Conservation (phyloP, 352 stramenopile genomes). For the Elongisporangium prolatum region DNA sequence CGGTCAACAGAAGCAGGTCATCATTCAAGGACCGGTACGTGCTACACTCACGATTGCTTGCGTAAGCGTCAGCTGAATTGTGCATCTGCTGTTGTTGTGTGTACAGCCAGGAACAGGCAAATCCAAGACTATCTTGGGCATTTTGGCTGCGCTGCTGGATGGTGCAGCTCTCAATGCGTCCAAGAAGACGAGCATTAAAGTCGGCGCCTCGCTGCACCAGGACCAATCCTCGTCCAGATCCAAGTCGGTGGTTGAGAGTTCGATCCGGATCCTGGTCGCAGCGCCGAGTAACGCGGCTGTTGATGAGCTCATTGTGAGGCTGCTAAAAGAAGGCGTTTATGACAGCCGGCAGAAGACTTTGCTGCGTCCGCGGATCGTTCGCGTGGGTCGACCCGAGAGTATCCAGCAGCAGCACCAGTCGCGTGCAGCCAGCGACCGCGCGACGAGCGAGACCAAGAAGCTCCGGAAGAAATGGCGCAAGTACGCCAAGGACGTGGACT, state of each 20-base stretch:
- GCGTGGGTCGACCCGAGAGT: slow-evolving; percentile 58
- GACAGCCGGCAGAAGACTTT: slow-evolving; percentile 37
- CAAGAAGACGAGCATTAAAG: slow-evolving; percentile 52
- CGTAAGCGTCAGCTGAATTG: slow-evolving; percentile 1
- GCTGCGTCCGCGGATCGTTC: slow-evolving; percentile 66
- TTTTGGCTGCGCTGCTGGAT: slow-evolving; percentile 71
- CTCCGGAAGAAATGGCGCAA: slow-evolving; percentile 68
- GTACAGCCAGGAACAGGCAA: slow-evolving; percentile 74
- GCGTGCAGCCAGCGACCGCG: slow-evolving; percentile 11
- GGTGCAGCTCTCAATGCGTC: slow-evolving; percentile 45
- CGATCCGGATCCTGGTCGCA: slow-evolving; percentile 69
- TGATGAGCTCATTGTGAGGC: slow-evolving; percentile 66
- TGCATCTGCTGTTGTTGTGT: slow-evolving; percentile 1
- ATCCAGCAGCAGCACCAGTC: slow-evolving; percentile 24
- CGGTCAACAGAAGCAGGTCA: slow-evolving; percentile 50
- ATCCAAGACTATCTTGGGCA: slow-evolving; percentile 76
- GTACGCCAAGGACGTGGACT: slow-evolving; percentile 64
- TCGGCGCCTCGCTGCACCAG: slow-evolving; percentile 60
- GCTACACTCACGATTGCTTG: background rate
- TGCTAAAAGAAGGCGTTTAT: slow-evolving; percentile 62
- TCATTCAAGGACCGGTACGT: slow-evolving; percentile 80
- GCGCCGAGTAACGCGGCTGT: slow-evolving; percentile 79
- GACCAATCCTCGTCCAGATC: slow-evolving; percentile 16
- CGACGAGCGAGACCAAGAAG: slow-evolving; percentile 30
- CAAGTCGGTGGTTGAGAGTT: slow-evolving; percentile 47